Evolutionary conservation across 177 flowering plant species (phyloP).

Genomic region (Vitis hybrid): DNA sequence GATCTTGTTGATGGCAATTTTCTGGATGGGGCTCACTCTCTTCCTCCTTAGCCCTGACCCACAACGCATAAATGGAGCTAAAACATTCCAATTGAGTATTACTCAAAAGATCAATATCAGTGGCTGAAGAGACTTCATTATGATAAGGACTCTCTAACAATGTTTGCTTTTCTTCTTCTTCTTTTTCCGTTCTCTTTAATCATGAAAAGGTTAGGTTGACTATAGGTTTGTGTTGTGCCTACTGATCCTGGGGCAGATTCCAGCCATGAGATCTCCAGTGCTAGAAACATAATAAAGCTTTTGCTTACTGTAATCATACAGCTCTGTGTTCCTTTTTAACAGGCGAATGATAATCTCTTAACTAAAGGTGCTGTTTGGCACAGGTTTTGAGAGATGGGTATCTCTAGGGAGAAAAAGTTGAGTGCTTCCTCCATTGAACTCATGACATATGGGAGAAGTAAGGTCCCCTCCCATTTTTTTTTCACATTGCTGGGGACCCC

Average conservation of each 20-base stretch:
- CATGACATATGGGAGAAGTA: neutral
- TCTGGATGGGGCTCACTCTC: neutral
- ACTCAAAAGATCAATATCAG: neutral
- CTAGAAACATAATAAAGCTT: neutral
- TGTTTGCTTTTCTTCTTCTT: neutral
- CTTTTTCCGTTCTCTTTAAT: slow-evolving; percentile 1
- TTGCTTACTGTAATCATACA: slow-evolving; percentile 5
- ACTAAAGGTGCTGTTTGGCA: slow-evolving; percentile 2
- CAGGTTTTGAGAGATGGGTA: neutral
- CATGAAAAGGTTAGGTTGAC: slow-evolving; percentile 22
- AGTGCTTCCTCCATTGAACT: neutral
- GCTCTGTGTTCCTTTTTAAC: neutral
- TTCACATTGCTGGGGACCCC: neutral
- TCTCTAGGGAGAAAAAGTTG: neutral
- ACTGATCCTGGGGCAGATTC: slow-evolving; percentile 15
- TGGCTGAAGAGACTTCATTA: neutral
- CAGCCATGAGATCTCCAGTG: slow-evolving; percentile 5
- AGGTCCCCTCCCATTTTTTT: slow-evolving; percentile 1
- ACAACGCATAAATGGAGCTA: neutral
- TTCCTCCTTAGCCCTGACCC: neutral
- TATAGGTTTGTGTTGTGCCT: slow-evolving; percentile 6
- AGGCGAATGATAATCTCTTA: slow-evolving; percentile 1
- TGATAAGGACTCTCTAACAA: neutral
- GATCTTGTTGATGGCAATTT: neutral
- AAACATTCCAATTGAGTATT: neutral